These are phyloP conservation scores for Coemansia erecta DNA, from an alignment of 192 early-diverging fungal species.

Conservation along the genomic window DNA sequence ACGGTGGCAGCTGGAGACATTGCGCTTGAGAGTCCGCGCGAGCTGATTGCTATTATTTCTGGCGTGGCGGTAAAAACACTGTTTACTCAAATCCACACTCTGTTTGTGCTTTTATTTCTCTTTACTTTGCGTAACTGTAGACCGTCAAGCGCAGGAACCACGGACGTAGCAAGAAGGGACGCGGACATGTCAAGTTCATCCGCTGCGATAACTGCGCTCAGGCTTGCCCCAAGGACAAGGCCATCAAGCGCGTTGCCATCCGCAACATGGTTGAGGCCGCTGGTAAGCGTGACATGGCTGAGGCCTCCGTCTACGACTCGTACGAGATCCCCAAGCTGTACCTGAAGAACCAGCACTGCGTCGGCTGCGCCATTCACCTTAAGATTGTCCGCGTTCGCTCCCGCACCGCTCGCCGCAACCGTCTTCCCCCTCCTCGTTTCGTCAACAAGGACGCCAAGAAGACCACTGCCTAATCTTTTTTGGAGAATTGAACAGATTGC, in stretches of 20 bases:
- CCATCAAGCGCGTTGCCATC: conserved; percentile 98
- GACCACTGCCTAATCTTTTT: conserved; percentile 2
- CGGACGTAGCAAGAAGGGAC: conserved; percentile 98
- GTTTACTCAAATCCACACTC: not conserved
- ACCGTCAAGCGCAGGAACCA: conserved; percentile 98
- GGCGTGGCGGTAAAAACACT: too few relatives aligned
- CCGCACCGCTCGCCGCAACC: conserved; percentile 81
- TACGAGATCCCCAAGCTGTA: conserved; percentile 98
- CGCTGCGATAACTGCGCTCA: conserved; percentile 99
- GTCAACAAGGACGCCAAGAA: conserved; percentile 61
- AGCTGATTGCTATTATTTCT: too few relatives aligned
- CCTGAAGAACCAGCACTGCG: conserved; percentile 97
- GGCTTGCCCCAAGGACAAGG: conserved; percentile 99
- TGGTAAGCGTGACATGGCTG: conserved; percentile 92
- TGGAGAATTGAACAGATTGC: not conserved
- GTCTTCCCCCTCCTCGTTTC: conserved; percentile 90
- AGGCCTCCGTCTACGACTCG: conserved; percentile 93
- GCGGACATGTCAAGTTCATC: conserved; percentile 96
- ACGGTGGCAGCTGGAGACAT: not conserved
- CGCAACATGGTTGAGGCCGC: conserved; percentile 99
- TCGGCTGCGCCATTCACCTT: conserved; percentile 90
- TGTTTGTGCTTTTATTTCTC: not conserved
- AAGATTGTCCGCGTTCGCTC: conserved; percentile 94
- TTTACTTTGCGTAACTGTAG: conserved; percentile 51
- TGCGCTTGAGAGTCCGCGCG: not conserved